phyloP scores from a whole-genome alignment of 2,329 filamentous ascomycete species.

The Colletotrichum sp. region DNA sequence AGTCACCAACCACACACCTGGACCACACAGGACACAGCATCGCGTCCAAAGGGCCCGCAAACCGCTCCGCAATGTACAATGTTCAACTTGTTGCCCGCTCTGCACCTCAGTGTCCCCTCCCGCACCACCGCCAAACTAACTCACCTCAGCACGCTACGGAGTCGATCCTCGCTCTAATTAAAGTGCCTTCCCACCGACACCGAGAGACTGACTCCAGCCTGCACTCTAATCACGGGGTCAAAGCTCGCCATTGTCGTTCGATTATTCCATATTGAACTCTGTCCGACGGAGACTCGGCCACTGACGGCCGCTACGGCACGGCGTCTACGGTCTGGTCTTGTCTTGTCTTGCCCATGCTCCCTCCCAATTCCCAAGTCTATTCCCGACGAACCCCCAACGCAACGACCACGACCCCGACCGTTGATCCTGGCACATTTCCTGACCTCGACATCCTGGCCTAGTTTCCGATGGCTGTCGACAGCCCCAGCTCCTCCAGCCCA shows the following conservation, averaged over 20 bases:
- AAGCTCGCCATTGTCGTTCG: neutral
- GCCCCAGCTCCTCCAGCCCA: neutral
- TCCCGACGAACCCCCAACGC: neutral
- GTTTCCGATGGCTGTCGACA: neutral
- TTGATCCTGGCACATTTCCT: neutral
- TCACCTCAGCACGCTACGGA: neutral
- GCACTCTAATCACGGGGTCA: neutral
- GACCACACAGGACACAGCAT: neutral
- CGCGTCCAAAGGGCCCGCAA: neutral
- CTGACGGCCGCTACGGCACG: neutral
- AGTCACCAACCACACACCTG: neutral
- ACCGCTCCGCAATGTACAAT: neutral
- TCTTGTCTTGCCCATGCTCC: neutral
- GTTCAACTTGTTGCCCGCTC: neutral
- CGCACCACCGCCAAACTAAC: neutral
- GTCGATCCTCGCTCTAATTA: slow-evolving; percentile 1
- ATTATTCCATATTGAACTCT: neutral
- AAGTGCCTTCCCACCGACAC: neutral
- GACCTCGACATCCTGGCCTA: neutral
- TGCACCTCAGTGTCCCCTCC: neutral
- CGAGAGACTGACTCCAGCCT: neutral
- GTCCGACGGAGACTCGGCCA: neutral
- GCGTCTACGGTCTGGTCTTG: neutral
- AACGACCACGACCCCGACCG: neutral
- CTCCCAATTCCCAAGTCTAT: neutral